phyloP scores from a whole-genome alignment of 768 basidiomycete genomes.

The Amanita inopinata region DNA sequence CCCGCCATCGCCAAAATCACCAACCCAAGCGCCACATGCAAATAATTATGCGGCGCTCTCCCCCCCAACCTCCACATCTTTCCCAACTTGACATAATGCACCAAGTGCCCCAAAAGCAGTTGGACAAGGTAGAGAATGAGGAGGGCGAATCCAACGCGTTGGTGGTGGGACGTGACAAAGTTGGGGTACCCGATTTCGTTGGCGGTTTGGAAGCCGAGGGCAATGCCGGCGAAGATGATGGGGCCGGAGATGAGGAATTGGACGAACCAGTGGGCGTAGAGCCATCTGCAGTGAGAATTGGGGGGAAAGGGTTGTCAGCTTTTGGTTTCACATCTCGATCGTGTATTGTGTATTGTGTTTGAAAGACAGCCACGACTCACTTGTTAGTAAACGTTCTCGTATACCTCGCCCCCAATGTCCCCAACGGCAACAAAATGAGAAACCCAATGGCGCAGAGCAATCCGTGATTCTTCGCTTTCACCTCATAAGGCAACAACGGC shows the following conservation, averaged over 20 bases:
- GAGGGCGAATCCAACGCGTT: conserved; percentile 43
- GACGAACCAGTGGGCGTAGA: conserved; percentile 36
- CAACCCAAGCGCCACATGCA: conserved; percentile 45
- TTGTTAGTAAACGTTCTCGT: conserved; percentile 37
- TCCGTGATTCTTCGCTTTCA: conserved; percentile 36
- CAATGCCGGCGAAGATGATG: conserved; percentile 42
- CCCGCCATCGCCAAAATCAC: conserved; percentile 43
- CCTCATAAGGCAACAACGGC: conserved; percentile 21
- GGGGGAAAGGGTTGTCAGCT: no score
- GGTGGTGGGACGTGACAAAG: conserved; percentile 32
- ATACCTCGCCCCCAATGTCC: conserved; percentile 47
- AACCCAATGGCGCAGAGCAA: conserved; percentile 43
- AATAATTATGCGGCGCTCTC: conserved; percentile 45
- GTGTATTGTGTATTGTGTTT: no score
- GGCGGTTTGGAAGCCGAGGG: conserved; percentile 30
- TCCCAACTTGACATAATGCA: conserved; percentile 53
- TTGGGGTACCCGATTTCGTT: conserved; percentile 19
- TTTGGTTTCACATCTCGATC: no score
- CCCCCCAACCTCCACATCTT: no score
- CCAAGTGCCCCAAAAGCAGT: conserved; percentile 34
- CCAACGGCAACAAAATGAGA: conserved; percentile 47
- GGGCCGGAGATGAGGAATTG: conserved; percentile 43
- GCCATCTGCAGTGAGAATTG: conserved; percentile 46
- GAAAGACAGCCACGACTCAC: no score
- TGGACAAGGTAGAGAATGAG: conserved; percentile 46